Percentiles rank a stretch among this genome's conserved stretches.
Evolutionary conservation across 176 grass and related monocot species (phyloP).

Genomic region (Saccharum officinarum): DNA sequence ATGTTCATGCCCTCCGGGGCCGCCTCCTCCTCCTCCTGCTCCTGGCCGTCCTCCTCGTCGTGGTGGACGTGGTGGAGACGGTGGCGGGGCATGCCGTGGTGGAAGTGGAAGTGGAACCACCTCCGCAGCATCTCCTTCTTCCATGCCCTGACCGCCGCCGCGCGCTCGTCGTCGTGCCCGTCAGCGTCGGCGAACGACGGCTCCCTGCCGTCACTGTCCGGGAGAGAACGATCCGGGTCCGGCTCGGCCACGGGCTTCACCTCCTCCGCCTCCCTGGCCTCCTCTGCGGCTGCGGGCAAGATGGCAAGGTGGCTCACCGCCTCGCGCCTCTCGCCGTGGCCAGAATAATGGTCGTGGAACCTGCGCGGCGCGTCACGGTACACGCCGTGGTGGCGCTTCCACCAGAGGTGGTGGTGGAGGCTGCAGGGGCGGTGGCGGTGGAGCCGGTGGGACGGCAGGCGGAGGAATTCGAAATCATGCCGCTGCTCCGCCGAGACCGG

Average conservation of each 20-base stretch:
- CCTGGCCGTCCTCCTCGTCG: neutral
- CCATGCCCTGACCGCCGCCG: constrained; percentile 6
- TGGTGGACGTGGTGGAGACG: neutral
- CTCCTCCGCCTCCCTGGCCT: neutral
- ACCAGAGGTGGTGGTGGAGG: constrained; percentile 9
- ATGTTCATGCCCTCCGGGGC: neutral
- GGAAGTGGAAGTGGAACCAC: constrained; percentile 26
- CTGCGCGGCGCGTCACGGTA: neutral
- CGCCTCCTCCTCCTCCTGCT: neutral
- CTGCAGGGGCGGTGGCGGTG: constrained; percentile 20
- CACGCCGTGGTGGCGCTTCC: constrained; percentile 3
- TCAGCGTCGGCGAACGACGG: neutral
- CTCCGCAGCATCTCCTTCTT: constrained; percentile 27
- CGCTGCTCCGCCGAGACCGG: neutral
- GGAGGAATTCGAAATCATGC: neutral
- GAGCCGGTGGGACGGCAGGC: constrained; percentile 13
- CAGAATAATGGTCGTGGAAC: neutral
- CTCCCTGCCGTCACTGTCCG: neutral
- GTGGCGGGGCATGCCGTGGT: neutral
- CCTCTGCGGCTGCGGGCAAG: neutral
- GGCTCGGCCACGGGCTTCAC: constrained; percentile 22
- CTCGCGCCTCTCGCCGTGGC: neutral
- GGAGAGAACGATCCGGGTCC: constrained; percentile 19
- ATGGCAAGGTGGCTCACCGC: neutral
- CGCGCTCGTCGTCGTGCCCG: neutral